Conservation (phyloP, 108 stramenopile species). For the Pseudonitzschia pungens region DNA sequence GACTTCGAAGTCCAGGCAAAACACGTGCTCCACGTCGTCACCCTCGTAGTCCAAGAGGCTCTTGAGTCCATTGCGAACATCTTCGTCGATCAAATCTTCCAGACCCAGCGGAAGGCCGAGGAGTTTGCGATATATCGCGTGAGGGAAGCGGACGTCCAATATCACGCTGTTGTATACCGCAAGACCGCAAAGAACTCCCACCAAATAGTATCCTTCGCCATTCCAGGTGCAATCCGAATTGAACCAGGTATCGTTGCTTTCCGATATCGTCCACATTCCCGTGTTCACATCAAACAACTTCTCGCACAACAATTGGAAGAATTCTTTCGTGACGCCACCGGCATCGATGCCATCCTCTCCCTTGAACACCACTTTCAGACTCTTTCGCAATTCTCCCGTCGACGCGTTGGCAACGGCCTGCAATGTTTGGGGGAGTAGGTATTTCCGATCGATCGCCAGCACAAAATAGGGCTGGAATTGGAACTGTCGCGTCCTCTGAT, state of each 20-base stretch:
- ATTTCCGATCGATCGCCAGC: slow-evolving; percentile 69
- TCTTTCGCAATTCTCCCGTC: slow-evolving; percentile 67
- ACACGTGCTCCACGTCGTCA: slow-evolving; percentile 87
- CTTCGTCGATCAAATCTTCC: slow-evolving; percentile 87
- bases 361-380: slow-evolving; percentile 74
- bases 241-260: slow-evolving; percentile 83
- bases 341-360: slow-evolving; percentile 96
- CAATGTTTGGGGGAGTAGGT: slow-evolving; percentile 66
- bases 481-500: slow-evolving; percentile 33
- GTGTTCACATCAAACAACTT: slow-evolving; percentile 85
- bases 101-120: slow-evolving; percentile 66
- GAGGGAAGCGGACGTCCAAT: slow-evolving; percentile 85
- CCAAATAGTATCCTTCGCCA: slow-evolving; percentile 73
- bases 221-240: slow-evolving; percentile 85
- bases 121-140: slow-evolving; percentile 87
- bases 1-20: slow-evolving; percentile 78
- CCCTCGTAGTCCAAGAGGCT: slow-evolving; percentile 81
- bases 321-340: slow-evolving; percentile 95
- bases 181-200: slow-evolving; percentile 84
- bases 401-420: slow-evolving; percentile 55
- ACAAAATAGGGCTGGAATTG: slow-evolving; percentile 62
- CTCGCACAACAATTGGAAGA: slow-evolving; percentile 85
- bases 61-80: slow-evolving; percentile 72
- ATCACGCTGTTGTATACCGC: slow-evolving; percentile 91
- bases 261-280: slow-evolving; percentile 81